phyloP scores from a whole-genome alignment of 192 early-diverging fungal species.

The Pilaira anomala region DNA sequence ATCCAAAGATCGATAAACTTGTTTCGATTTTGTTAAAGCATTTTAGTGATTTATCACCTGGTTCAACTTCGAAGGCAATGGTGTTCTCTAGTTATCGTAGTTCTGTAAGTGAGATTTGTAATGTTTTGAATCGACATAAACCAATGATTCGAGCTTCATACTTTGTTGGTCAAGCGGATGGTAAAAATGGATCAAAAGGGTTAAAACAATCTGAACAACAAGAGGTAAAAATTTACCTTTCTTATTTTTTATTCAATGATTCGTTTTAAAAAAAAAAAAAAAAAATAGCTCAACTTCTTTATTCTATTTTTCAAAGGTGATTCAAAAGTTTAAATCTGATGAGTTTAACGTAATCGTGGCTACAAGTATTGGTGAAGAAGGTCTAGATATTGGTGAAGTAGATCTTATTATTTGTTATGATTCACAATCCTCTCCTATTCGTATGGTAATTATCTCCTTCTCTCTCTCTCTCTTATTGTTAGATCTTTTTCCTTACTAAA shows the following conservation, averaged over 20 bases:
- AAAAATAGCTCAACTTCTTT: slow-evolving; percentile 1
- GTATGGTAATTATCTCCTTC: too few species aligned
- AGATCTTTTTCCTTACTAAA: neutral
- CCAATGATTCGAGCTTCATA: slow-evolving; percentile 65
- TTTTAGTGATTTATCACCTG: slow-evolving; percentile 51
- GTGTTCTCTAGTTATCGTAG: slow-evolving; percentile 84
- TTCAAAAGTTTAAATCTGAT: slow-evolving; percentile 73
- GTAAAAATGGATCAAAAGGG: slow-evolving; percentile 60
- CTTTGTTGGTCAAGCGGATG: slow-evolving; percentile 79
- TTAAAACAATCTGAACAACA: slow-evolving; percentile 85
- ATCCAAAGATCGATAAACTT: slow-evolving; percentile 80
- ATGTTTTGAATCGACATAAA: slow-evolving; percentile 54
- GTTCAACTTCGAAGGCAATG: slow-evolving; percentile 63
- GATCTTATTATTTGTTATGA: slow-evolving; percentile 93
- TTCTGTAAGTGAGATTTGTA: slow-evolving; percentile 81
- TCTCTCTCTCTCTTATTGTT: too few species aligned
- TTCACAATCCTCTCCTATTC: slow-evolving; percentile 67
- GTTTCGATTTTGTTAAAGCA: slow-evolving; percentile 64
- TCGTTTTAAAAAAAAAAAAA: neutral
- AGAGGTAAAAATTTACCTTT: slow-evolving; percentile 52
- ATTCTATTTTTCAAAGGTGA: slow-evolving; percentile 46
- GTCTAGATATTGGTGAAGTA: slow-evolving; percentile 93
- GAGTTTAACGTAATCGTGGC: slow-evolving; percentile 83
- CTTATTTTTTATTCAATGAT: too few species aligned
- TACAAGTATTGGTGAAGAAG: slow-evolving; percentile 93